Evolutionary conservation across 2,329 filamentous ascomycete genomes (phyloP).

Genomic region (Coniella lustricola): DNA sequence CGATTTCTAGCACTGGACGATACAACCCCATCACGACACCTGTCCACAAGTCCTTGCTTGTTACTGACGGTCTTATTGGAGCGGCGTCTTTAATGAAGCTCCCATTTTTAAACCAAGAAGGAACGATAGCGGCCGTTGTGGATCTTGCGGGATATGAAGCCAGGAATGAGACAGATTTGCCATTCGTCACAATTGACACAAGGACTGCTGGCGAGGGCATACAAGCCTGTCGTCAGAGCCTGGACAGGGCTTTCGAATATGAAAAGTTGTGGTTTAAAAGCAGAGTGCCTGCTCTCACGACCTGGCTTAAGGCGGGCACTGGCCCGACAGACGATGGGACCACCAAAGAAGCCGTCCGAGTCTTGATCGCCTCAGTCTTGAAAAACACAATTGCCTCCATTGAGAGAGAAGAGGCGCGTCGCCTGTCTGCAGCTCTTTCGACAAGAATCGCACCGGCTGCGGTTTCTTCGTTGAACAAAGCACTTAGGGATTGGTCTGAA

Average conservation of each 20-base stretch:
- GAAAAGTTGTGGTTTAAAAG: slow-evolving; percentile 69
- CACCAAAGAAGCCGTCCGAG: slow-evolving; percentile 60
- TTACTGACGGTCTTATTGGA: slow-evolving; percentile 66
- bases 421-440: slow-evolving; percentile 27
- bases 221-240: slow-evolving; percentile 58
- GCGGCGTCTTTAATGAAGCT: slow-evolving; percentile 47
- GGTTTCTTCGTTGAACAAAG: slow-evolving; percentile 44
- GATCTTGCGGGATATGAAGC: slow-evolving; percentile 43
- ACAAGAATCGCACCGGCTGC: slow-evolving; percentile 30
- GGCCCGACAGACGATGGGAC: slow-evolving; percentile 30
- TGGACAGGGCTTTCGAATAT: slow-evolving; percentile 63
- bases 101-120: slow-evolving; percentile 30
- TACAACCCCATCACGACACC: slow-evolving; percentile 67
- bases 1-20: slow-evolving; percentile 54
- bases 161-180: slow-evolving; percentile 28
- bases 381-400: slow-evolving; percentile 46
- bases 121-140: slow-evolving; percentile 48
- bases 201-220: slow-evolving; percentile 56
- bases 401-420: slow-evolving; percentile 38
- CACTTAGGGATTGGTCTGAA: slow-evolving; percentile 68
- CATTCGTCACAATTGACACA: slow-evolving; percentile 56
- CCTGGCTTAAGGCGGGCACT: slow-evolving; percentile 56
- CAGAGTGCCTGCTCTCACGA: slow-evolving; percentile 55
- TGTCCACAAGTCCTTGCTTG: slow-evolving; percentile 72
- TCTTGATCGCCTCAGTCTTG: slow-evolving; percentile 62